These are phyloP conservation scores for Xerocomus potaroensis DNA, from an alignment of 768 basidiomycete genomes.

Conservation along the genomic window DNA sequence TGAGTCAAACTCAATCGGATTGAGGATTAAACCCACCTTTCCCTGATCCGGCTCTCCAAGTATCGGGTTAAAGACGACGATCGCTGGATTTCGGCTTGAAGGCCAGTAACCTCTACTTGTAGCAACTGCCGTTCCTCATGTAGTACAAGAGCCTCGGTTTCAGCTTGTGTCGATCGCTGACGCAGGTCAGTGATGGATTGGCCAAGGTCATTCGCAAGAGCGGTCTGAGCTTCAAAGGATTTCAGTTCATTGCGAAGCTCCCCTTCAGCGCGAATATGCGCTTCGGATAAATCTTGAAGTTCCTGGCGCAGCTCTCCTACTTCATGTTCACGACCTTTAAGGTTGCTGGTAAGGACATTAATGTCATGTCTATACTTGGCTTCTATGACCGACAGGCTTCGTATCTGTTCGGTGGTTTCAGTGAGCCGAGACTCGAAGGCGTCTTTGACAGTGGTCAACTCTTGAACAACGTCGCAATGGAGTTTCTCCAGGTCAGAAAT, in stretches of 20 bases:
- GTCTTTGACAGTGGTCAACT: constrained; percentile 22
- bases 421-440: constrained; percentile 32
- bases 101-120: constrained; percentile 51
- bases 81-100: constrained; percentile 66
- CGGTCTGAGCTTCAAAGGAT: constrained; percentile 23
- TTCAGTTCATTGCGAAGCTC: constrained; percentile 22
- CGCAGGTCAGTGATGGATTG: constrained; percentile 35
- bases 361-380: constrained; percentile 31
- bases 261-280: constrained; percentile 32
- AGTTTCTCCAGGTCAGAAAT: constrained; percentile 25
- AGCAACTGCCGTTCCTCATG: constrained; percentile 50
- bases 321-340: constrained; percentile 36
- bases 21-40: constrained; percentile 43
- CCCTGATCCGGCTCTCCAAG: constrained; percentile 59
- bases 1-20: not conserved
- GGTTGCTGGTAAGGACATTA: constrained; percentile 35
- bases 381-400: constrained; percentile 25
- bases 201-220: constrained; percentile 34
- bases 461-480: constrained; percentile 21
- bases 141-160: constrained; percentile 32
- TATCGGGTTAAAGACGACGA: constrained; percentile 55
- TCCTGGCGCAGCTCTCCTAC: constrained; percentile 31
- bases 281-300: constrained; percentile 37
- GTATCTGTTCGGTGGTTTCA: constrained; percentile 18
- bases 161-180: constrained; percentile 40